Conservation (phyloP, 805 yeast genomes). For the Jamesozyma spencerorum region DNA sequence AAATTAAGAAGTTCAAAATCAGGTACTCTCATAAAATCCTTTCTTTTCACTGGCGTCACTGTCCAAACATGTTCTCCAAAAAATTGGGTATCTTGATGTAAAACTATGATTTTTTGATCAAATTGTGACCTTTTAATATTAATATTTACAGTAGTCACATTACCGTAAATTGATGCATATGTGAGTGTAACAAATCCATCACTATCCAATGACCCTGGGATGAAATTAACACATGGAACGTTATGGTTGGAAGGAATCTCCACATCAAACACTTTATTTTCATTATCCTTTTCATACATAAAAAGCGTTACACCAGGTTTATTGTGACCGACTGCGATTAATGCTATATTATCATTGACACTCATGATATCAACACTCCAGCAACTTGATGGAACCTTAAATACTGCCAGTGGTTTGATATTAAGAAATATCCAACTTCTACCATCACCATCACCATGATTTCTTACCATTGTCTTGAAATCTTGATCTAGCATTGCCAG, state of each 20-base stretch:
- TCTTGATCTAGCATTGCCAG: slow-evolving; percentile 12
- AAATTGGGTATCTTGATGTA: slow-evolving; percentile 14
- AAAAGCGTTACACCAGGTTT: slow-evolving; percentile 16
- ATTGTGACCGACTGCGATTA: slow-evolving; percentile 19
- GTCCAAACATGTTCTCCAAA: slow-evolving; percentile 14
- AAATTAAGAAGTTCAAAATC: slow-evolving; percentile 18
- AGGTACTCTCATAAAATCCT: slow-evolving; percentile 14
- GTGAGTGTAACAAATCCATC: slow-evolving; percentile 11
- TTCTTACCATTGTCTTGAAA: not conserved
- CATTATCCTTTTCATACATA: slow-evolving; percentile 1
- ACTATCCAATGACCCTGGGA: slow-evolving; percentile 6
- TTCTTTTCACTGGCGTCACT: slow-evolving; percentile 12
- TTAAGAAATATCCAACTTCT: not conserved
- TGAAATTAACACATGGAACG: slow-evolving; percentile 15
- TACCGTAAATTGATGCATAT: slow-evolving; percentile 17
- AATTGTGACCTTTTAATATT: not conserved
- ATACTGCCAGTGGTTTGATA: slow-evolving; percentile 6
- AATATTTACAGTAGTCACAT: slow-evolving; percentile 13
- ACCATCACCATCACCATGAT: not conserved
- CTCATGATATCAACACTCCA: slow-evolving; percentile 20
- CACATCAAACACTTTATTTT: not conserved
- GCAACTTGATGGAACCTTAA: slow-evolving; percentile 12
- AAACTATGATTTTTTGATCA: not conserved
- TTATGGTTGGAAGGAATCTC: slow-evolving; percentile 13
- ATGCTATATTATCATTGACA: not conserved